Base-by-base conservation (phyloP, 176 grass and related monocot species). In the Rhynchospora pubera region DNA sequence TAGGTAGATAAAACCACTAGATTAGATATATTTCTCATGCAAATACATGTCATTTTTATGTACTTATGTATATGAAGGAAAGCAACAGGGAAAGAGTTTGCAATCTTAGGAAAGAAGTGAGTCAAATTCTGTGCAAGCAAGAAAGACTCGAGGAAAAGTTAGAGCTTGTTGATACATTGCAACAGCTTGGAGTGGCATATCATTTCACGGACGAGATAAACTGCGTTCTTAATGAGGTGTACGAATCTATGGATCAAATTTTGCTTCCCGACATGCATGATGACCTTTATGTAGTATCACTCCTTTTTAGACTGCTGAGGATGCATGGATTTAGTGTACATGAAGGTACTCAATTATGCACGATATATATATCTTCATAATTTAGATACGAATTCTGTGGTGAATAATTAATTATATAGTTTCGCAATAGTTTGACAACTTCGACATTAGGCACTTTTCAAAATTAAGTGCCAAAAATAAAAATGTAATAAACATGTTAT, bases 151-250 rank as follows among this genome's bases (percentile, higher is more conserved):
- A 24, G 7, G 52, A 61, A 21, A 79, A 79, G 42, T 42, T 79
- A 61, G 77, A 79, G 52, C 77, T 79, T 79, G 55, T 79, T 59
- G 75, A 79, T 79, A 9, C 23, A 5, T 16, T 61, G 6, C 34
- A 58, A 48, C 84, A 85, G 46, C 71, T 85, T 15, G 84, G 84
- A 57, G 58, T 85, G 34, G 75, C 84, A 65, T 80, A 85, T 57
- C 84, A 85, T 53, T 85, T 85, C 74, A 85, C 70, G 60, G 74
- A 85, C 10, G 72, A 79, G 60, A 85, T 79, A 18, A 79, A 65
- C 26, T n/a, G 12, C 7, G 50, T 72, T 1, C 15, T 82, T 62
- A 56, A 7, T 6, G 22, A 62, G 12, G 63, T 53, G 10, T 2
- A 55, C 12, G 46, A 51, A 26, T 39, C 19, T 8, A 10, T 84